Evolutionary conservation across 768 basidiomycete genomes (phyloP).

Genomic region (Tulasnella sp.): DNA sequence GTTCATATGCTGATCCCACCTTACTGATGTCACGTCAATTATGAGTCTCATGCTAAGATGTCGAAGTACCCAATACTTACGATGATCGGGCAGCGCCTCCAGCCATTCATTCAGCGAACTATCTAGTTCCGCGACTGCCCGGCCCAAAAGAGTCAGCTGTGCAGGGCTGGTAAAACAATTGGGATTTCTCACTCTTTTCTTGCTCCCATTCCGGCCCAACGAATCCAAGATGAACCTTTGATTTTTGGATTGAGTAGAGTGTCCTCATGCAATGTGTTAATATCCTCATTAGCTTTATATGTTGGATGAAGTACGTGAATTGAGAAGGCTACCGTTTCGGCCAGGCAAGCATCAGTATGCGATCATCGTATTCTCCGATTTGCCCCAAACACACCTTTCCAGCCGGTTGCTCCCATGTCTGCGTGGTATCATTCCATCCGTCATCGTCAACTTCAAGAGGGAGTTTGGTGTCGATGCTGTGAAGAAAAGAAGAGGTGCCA

Average conservation of each 20-base stretch:
- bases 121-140: constrained; percentile 53
- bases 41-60: not conserved
- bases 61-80: constrained; percentile 32
- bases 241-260: constrained; percentile 67
- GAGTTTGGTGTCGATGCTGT: constrained; percentile 60
- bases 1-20: constrained; percentile 46
- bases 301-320: constrained; percentile 46
- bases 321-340: constrained; percentile 37
- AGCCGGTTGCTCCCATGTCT: constrained; percentile 54
- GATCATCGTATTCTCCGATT: not conserved
- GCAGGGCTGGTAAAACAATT: no score
- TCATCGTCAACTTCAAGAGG: constrained; percentile 73
- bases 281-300: constrained; percentile 49
- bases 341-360: no score
- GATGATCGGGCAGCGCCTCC: constrained; percentile 53
- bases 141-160: no score
- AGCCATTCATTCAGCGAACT: constrained; percentile 63
- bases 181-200: not conserved
- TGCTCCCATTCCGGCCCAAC: constrained; percentile 46
- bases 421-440: constrained; percentile 56
- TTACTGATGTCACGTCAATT: constrained; percentile 32
- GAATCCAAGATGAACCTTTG: constrained; percentile 42
- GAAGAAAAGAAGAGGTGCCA: not conserved
- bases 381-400: constrained; percentile 26
- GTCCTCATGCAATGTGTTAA: constrained; percentile 48